A percentile compares a stretch with the other conserved stretches of the same genome.
Evolutionary conservation across 129 eudicot species (phyloP).

Genomic region (Solidago caesia): DNA sequence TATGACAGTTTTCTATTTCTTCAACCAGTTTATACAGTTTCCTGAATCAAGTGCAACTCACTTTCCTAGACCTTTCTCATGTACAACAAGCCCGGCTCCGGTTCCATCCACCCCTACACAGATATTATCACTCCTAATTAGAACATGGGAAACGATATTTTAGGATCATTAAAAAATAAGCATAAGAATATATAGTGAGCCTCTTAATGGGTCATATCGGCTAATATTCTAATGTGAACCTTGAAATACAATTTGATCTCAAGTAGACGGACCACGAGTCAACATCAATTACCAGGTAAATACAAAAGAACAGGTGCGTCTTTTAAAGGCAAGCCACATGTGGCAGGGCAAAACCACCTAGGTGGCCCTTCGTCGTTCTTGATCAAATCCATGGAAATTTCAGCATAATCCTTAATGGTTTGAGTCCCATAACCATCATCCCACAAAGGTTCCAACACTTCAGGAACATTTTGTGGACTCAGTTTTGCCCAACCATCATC

Average conservation of each 20-base stretch:
- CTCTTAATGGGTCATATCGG: neutral
- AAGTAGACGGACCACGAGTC: no score
- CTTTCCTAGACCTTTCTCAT: constrained; percentile 65
- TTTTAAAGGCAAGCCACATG: constrained; percentile 56
- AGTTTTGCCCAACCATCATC: constrained; percentile 17
- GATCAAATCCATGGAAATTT: constrained; percentile 44
- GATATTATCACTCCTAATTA: constrained; percentile 10
- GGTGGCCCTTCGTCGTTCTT: constrained; percentile 90
- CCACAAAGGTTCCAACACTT: constrained; percentile 63
- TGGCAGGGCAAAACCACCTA: constrained; percentile 78
- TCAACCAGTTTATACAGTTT: neutral
- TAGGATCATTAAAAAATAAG: neutral
- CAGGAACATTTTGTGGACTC: constrained; percentile 12
- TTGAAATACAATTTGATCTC: no score
- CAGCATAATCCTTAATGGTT: constrained; percentile 59
- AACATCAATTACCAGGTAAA: constrained; percentile 74
- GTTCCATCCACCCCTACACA: constrained; percentile 64
- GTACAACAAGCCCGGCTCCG: constrained; percentile 59
- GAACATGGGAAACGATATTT: neutral
- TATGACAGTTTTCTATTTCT: neutral
- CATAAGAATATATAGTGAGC: neutral
- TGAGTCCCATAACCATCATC: constrained; percentile 84
- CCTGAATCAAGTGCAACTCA: constrained; percentile 28
- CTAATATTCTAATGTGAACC: neutral
- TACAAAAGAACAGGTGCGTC: constrained; percentile 72